These are phyloP conservation scores for Suillus cothurnatus DNA, from an alignment of 768 basidiomycete genomes.

Conservation along the genomic window DNA sequence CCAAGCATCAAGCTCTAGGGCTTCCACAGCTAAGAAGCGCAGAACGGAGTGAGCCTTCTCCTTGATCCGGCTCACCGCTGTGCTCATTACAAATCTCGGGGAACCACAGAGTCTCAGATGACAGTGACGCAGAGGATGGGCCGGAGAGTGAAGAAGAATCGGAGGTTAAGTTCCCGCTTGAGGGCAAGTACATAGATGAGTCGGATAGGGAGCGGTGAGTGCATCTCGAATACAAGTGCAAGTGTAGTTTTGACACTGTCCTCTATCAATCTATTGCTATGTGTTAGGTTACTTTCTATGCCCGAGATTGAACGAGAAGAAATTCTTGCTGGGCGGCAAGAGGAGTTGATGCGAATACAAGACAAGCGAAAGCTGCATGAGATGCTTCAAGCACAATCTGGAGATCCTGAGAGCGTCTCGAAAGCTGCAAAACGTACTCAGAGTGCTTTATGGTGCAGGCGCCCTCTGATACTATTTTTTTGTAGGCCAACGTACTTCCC, in stretches of 20 bases:
- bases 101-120: slow-evolving; percentile 42
- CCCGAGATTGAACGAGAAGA: slow-evolving; percentile 90
- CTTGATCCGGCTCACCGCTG: slow-evolving; percentile 3
- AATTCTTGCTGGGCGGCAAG: slow-evolving; percentile 77
- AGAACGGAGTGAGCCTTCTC: slow-evolving; percentile 63
- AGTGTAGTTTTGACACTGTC: slow-evolving; percentile 28
- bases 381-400: slow-evolving; percentile 68
- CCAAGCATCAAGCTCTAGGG: slow-evolving; percentile 46
- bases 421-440: slow-evolving; percentile 78
- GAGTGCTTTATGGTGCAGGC: slow-evolving; percentile 4
- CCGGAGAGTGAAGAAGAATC: slow-evolving; percentile 68
- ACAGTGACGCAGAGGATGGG: slow-evolving; percentile 51
- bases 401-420: slow-evolving; percentile 59
- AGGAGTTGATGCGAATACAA: slow-evolving; percentile 75
- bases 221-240: slow-evolving; percentile 24
- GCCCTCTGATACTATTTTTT: slow-evolving; percentile 14
- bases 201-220: slow-evolving; percentile 80
- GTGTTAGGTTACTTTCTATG: slow-evolving; percentile 69
- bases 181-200: slow-evolving; percentile 89
- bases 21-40: slow-evolving; percentile 61
- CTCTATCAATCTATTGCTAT: slow-evolving; percentile 12
- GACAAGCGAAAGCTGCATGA: slow-evolving; percentile 73
- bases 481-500: slow-evolving; percentile 70
- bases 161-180: slow-evolving; percentile 77
- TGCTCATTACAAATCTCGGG: slow-evolving; percentile 11